phyloP scores from a whole-genome alignment of 495 filamentous ascomycete species.

The Achaetomiella virescens region DNA sequence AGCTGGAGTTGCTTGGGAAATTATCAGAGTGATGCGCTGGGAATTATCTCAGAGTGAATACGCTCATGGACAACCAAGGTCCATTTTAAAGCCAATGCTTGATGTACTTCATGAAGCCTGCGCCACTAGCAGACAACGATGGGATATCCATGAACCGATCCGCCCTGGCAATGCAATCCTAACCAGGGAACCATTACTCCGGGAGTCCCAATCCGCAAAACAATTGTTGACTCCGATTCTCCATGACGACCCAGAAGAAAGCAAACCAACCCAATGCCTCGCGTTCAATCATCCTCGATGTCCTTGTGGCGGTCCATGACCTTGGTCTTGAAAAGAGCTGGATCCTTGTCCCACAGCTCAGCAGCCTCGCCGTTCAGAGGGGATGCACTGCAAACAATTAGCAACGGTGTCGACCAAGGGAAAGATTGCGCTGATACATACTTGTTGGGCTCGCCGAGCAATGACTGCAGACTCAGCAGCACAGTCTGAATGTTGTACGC shows the following conservation, averaged over 20 bases:
- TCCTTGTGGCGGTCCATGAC: slow-evolving; percentile 51
- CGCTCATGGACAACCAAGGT: slow-evolving; percentile 27
- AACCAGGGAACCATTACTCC: slow-evolving; percentile 21
- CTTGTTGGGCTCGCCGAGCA: slow-evolving; percentile 98
- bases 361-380: slow-evolving; percentile 95
- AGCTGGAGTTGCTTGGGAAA: neutral
- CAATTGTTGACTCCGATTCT: slow-evolving; percentile 36
- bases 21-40: slow-evolving; percentile 18
- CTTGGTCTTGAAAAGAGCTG: slow-evolving; percentile 77
- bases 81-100: slow-evolving; percentile 28
- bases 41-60: slow-evolving; percentile 22
- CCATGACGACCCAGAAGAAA: slow-evolving; percentile 20
- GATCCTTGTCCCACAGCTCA: slow-evolving; percentile 89
- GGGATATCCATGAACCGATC: slow-evolving; percentile 31
- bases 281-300: slow-evolving; percentile 48
- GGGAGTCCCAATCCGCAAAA: slow-evolving; percentile 16
- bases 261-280: slow-evolving; percentile 2
- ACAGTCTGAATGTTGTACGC: slow-evolving; percentile 94
- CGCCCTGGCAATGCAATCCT: slow-evolving; percentile 30
- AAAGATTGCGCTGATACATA: slow-evolving; percentile 32
- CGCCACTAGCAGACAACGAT: slow-evolving; percentile 24
- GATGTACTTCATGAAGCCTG: slow-evolving; percentile 24
- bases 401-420: neutral
- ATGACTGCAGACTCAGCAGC: slow-evolving; percentile 85
- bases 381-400: slow-evolving; percentile 58